These are phyloP conservation scores for Cenchrus americanus DNA, from an alignment of 176 grass and related monocot genomes.

Conservation along the genomic window DNA sequence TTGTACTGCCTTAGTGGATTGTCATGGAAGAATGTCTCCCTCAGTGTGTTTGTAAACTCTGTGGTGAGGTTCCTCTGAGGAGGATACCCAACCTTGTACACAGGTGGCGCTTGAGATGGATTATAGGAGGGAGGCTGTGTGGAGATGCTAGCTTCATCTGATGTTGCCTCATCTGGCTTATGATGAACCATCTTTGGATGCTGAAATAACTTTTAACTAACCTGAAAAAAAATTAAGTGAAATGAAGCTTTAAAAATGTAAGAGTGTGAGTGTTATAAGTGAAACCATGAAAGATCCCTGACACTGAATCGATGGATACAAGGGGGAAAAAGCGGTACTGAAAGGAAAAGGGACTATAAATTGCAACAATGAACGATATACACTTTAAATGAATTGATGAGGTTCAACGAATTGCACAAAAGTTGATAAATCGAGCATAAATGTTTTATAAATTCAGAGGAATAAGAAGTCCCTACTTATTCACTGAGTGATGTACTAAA, in stretches of 20 bases:
- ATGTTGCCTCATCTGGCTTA: conserved; percentile 32
- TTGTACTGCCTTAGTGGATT: conserved; percentile 73
- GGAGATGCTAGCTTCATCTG: conserved; percentile 33
- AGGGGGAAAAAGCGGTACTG: background rate
- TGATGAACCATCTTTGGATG: conserved; percentile 50
- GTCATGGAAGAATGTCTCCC: conserved; percentile 85
- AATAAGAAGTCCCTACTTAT: too few species aligned
- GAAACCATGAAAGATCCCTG: background rate
- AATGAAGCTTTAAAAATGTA: background rate
- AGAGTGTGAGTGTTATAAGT: background rate
- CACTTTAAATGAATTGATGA: background rate
- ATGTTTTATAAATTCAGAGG: background rate
- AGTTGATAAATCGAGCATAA: background rate
- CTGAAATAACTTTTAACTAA: background rate
- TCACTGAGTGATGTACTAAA: background rate
- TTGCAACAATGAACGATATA: background rate
- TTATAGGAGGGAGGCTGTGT: conserved; percentile 12
- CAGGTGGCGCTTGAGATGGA: conserved; percentile 20
- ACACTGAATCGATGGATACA: background rate
- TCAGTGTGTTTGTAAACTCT: conserved; percentile 66
- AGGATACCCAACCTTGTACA: conserved; percentile 81
- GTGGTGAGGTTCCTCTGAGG: conserved; percentile 55
- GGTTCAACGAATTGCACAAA: background rate
- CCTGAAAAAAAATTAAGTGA: background rate
- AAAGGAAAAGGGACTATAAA: background rate